phyloP scores from a whole-genome alignment of 305 asterid species.

The Rubia peregrina region DNA sequence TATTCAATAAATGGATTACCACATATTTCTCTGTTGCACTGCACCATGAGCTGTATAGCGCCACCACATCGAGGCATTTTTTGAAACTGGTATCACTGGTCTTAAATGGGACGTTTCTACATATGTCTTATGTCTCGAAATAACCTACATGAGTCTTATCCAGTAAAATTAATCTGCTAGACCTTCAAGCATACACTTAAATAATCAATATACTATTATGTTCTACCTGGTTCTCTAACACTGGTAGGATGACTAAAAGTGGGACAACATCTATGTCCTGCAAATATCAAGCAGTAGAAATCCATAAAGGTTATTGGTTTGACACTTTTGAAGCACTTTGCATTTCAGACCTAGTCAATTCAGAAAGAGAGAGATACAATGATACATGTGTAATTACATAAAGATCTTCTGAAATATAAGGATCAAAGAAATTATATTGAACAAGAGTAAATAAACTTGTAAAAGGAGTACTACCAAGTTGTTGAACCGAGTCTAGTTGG shows the following conservation, averaged over 20 bases:
- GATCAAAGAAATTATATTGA: slow-evolving; percentile 9
- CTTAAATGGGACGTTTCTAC: slow-evolving; percentile 90
- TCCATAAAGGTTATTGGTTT: slow-evolving; percentile 30
- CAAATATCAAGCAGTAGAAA: slow-evolving; percentile 39
- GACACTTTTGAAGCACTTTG: slow-evolving; percentile 18
- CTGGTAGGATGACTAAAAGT: slow-evolving; percentile 91
- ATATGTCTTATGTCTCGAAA: slow-evolving; percentile 67
- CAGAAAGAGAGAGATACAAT: slow-evolving; percentile 6
- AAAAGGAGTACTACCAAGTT: slow-evolving; percentile 87
- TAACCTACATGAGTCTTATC: slow-evolving; percentile 94
- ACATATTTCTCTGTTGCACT: slow-evolving; percentile 78
- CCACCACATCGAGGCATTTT: slow-evolving; percentile 72
- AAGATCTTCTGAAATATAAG: slow-evolving; percentile 4
- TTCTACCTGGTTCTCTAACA: slow-evolving; percentile 91
- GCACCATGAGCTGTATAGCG: slow-evolving; percentile 90
- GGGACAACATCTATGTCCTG: slow-evolving; percentile 99
- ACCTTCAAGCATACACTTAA: neutral
- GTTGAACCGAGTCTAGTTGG: slow-evolving; percentile 98
- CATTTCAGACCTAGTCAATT: slow-evolving; percentile 26
- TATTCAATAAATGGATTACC: slow-evolving; percentile 36
- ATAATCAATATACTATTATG: neutral
- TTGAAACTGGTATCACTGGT: slow-evolving; percentile 73
- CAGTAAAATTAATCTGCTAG: slow-evolving; percentile 13
- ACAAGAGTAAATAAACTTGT: slow-evolving; percentile 49
- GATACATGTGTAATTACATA: slow-evolving; percentile 17